Conservation (phyloP, 441 rosid genomes). For the Lepidium campestre region DNA sequence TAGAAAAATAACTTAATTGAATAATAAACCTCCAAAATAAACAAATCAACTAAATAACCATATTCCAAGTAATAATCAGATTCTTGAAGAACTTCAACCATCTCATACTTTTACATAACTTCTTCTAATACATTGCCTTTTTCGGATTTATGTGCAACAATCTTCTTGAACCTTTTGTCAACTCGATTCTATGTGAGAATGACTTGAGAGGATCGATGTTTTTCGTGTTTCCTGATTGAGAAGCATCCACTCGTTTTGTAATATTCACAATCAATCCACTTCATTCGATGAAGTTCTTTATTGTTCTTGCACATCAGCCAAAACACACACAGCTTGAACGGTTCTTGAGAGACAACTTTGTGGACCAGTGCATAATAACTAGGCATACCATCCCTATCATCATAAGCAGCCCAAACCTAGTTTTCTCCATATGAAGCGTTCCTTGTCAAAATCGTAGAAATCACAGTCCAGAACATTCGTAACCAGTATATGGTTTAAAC, state of each 20-base stretch:
- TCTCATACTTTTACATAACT: too few species aligned
- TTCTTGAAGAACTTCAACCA: too few species aligned
- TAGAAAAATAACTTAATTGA: too few species aligned
- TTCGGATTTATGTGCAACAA: too few species aligned
- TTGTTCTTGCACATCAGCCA: slow-evolving; percentile 11
- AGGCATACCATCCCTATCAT: slow-evolving; percentile 37
- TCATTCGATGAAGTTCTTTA: slow-evolving; percentile 28
- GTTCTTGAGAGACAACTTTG: slow-evolving; percentile 34
- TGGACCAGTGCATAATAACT: slow-evolving; percentile 44
- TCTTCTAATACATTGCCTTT: too few species aligned
- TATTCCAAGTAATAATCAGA: too few species aligned
- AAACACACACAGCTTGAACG: slow-evolving; percentile 38
- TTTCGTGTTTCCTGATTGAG: slow-evolving; percentile 27
- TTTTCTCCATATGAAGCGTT: slow-evolving; percentile 34
- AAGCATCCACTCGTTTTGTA: slow-evolving; percentile 41
- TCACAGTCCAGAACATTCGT: slow-evolving; percentile 45
- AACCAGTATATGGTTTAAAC: too few species aligned
- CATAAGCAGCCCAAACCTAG: slow-evolving; percentile 50
- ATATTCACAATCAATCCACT: slow-evolving; percentile 40
- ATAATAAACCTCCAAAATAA: too few species aligned
- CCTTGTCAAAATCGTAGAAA: slow-evolving; percentile 42
- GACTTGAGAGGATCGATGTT: too few species aligned
- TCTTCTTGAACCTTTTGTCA: too few species aligned
- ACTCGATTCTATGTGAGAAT: too few species aligned
- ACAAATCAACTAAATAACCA: too few species aligned